These are phyloP conservation scores for Wickerhamomyces ciferrii DNA, from an alignment of 805 yeast genomes.

Conservation along the genomic window DNA sequence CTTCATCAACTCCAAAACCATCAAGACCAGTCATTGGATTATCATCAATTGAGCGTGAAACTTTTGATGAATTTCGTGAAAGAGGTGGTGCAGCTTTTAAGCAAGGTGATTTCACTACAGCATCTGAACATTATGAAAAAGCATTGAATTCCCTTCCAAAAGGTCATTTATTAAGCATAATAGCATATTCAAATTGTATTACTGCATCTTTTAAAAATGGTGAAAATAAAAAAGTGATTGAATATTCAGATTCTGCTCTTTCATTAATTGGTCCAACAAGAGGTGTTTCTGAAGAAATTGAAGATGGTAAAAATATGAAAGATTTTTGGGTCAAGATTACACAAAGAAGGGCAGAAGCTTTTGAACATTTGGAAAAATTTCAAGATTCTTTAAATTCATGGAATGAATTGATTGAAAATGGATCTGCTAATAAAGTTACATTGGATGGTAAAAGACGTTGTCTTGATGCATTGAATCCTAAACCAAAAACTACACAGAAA, in stretches of 20 bases:
- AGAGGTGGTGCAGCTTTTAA: conserved; percentile 62
- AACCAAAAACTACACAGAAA: conserved; percentile 24
- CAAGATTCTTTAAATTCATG: conserved; percentile 58
- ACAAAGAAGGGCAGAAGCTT: conserved; percentile 73
- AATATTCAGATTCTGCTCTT: conserved; percentile 25
- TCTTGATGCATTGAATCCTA: conserved; percentile 56
- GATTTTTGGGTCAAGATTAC: conserved; percentile 72
- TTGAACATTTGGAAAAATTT: conserved; percentile 74
- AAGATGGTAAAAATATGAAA: conserved; percentile 48
- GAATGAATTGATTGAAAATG: conserved; percentile 58
- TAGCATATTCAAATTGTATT: conserved; percentile 74
- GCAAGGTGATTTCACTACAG: conserved; percentile 76
- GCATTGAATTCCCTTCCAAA: conserved; percentile 55
- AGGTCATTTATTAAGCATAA: conserved; percentile 58
- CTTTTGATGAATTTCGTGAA: conserved; percentile 41
- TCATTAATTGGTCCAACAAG: conserved; percentile 28
- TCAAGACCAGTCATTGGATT: conserved; percentile 9
- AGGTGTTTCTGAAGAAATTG: conserved; percentile 36
- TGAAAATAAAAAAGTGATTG: conserved; percentile 39
- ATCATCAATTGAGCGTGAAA: conserved; percentile 20
- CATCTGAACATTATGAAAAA: conserved; percentile 55
- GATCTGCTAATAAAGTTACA: conserved; percentile 54
- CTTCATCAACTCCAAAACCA: conserved; percentile 2
- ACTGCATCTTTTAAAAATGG: conserved; percentile 66
- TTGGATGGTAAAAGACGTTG: conserved; percentile 86